A percentile compares a stretch with the other conserved stretches of the same genome.
phyloP scores from a whole-genome alignment of 148 eudicot species.

The Fagopyrum esculentum region DNA sequence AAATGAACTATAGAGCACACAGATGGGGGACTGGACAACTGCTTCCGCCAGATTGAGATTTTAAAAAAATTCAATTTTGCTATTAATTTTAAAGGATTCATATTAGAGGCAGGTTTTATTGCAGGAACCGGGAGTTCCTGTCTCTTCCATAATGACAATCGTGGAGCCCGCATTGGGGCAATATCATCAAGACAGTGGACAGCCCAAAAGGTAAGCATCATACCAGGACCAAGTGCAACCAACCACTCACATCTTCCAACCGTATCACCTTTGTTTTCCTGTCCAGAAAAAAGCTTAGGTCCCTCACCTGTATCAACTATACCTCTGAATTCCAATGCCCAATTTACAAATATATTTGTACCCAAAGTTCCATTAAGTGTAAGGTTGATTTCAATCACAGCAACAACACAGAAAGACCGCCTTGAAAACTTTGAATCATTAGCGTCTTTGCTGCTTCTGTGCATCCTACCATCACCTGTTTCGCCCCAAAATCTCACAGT shows the following conservation, averaged over 20 bases:
- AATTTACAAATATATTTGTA: constrained; percentile 50
- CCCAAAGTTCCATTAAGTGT: constrained; percentile 64
- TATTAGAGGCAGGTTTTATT: constrained; percentile 15
- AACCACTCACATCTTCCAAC: constrained; percentile 91
- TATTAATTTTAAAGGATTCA: neutral
- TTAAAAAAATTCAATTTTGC: constrained; percentile 34
- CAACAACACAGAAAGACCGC: constrained; percentile 63
- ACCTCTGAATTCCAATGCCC: constrained; percentile 72
- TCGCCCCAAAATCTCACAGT: constrained; percentile 91
- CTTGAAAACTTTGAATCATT: constrained; percentile 37
- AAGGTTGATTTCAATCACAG: constrained; percentile 68
- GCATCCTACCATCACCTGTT: constrained; percentile 58
- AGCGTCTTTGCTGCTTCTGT: constrained; percentile 47
- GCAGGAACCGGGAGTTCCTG: constrained; percentile 32
- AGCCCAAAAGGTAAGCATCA: constrained; percentile 64
- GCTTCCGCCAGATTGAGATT: constrained; percentile 55
- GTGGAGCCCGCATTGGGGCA: constrained; percentile 72
- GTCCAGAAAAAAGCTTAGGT: constrained; percentile 29
- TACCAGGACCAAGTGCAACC: constrained; percentile 70
- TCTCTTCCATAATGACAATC: constrained; percentile 76
- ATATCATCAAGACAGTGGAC: constrained; percentile 91
- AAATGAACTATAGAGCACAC: constrained; percentile 59
- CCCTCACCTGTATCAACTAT: constrained; percentile 29
- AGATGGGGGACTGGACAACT: constrained; percentile 56
- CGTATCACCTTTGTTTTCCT: constrained; percentile 33